These are phyloP conservation scores for Flammula alnicola DNA, from an alignment of 1,284 basidiomycete species.

Conservation along the genomic window DNA sequence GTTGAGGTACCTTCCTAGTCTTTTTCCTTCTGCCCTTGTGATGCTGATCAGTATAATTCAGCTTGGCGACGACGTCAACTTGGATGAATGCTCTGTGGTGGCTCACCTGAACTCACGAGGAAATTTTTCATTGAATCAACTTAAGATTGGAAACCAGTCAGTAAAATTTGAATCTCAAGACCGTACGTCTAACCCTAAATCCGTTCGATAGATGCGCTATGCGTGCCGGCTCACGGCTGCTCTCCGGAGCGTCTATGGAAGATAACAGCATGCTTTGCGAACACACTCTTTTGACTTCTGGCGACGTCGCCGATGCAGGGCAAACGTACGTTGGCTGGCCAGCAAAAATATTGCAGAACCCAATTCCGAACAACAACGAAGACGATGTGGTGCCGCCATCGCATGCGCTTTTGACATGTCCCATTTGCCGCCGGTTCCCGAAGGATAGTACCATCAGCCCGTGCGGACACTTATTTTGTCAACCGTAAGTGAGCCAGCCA, in stretches of 20 bases:
- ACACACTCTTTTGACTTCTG: conserved; percentile 51
- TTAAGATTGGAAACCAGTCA: conserved; percentile 45
- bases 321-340: conserved; percentile 50
- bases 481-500: conserved; percentile 30
- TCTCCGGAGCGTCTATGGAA: conserved; percentile 55
- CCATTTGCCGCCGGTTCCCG: conserved; percentile 26
- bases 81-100: conserved; percentile 51
- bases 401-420: conserved; percentile 22
- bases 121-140: conserved; percentile 45
- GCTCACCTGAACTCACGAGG: conserved; percentile 52
- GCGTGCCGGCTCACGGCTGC: conserved; percentile 51
- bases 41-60: conserved; percentile 15
- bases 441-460: conserved; percentile 25
- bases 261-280: conserved; percentile 51
- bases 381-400: not conserved
- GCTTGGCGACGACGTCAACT: conserved; percentile 44
- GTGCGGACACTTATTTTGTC: conserved; percentile 37
- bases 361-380: not conserved
- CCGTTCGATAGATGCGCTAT: conserved; percentile 37
- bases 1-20: conserved; percentile 35
- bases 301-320: conserved; percentile 48
- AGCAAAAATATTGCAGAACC: conserved; percentile 25
- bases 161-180: conserved; percentile 14
- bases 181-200: no score
- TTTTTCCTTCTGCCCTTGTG: not conserved